Evolutionary conservation across 257 asterid genomes (phyloP).

Genomic region (Jacaranda copaia): DNA sequence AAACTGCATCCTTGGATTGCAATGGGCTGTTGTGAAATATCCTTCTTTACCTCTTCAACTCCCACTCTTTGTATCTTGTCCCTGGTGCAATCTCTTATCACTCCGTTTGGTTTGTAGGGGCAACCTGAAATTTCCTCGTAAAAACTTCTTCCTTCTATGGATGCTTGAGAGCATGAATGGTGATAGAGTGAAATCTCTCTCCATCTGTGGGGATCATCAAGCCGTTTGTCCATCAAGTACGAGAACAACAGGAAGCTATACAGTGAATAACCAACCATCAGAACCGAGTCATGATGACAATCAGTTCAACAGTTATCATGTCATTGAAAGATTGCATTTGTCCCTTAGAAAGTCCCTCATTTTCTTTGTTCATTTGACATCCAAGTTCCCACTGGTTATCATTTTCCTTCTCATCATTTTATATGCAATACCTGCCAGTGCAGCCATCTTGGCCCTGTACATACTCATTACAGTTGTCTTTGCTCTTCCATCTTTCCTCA

Average conservation of each 20-base stretch:
- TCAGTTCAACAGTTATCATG: constrained; percentile 42
- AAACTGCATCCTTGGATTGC: constrained; percentile 86
- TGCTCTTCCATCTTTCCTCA: constrained; percentile 83
- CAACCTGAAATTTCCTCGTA: constrained; percentile 82
- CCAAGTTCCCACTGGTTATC: constrained; percentile 87
- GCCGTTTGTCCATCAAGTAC: constrained; percentile 57
- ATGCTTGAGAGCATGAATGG: constrained; percentile 98
- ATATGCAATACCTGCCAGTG: constrained; percentile 90
- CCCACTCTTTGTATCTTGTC: constrained; percentile 90
- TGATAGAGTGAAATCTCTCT: constrained; percentile 70
- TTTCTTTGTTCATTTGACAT: constrained; percentile 79
- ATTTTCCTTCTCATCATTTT: constrained; percentile 74
- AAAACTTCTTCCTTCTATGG: constrained; percentile 96
- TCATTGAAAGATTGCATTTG: constrained; percentile 65
- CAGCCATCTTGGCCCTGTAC: constrained; percentile 83
- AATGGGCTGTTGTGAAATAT: constrained; percentile 86
- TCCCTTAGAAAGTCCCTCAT: constrained; percentile 63
- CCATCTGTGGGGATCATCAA: constrained; percentile 62
- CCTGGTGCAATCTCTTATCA: constrained; percentile 92
- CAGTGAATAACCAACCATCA: constrained; percentile 44
- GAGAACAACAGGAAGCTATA: constrained; percentile 41
- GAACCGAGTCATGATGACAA: constrained; percentile 49
- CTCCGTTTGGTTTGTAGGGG: constrained; percentile 84
- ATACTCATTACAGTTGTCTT: constrained; percentile 73
- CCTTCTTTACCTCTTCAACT: constrained; percentile 86